Conservation (phyloP, 1,284 basidiomycete species). For the Ceratobasidium sp. region DNA sequence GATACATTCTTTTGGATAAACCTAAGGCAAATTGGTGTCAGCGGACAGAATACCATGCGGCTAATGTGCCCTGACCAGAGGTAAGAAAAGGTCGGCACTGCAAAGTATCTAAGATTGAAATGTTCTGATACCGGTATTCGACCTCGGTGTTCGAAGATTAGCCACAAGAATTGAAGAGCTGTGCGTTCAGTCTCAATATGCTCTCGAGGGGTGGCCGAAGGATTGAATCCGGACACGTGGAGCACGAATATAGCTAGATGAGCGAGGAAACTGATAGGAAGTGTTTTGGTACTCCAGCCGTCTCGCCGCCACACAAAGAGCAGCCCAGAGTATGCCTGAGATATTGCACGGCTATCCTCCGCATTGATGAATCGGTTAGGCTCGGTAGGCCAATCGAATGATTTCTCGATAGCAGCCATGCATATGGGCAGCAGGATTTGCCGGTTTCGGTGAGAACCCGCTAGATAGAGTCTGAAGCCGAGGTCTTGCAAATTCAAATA, state of each 20-base stretch:
- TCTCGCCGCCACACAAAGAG: background rate
- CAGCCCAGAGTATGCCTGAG: background rate
- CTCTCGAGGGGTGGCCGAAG: background rate
- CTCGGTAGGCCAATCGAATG: background rate
- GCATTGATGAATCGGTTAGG: background rate
- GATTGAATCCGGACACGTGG: background rate
- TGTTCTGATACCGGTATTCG: background rate
- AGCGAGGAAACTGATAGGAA: background rate
- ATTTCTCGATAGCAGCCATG: background rate
- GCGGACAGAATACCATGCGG: too few relatives aligned
- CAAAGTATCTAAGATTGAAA: background rate
- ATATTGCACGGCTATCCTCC: background rate
- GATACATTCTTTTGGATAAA: background rate
- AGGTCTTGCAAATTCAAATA: conserved; percentile 4
- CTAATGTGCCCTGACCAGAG: background rate
- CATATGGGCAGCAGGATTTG: background rate
- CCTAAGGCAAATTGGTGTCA: background rate
- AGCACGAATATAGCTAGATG: background rate
- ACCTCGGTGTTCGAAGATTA: conserved; percentile 8
- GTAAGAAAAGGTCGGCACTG: background rate
- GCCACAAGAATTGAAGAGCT: background rate
- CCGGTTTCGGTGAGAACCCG: background rate
- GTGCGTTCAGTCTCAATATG: background rate
- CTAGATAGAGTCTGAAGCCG: background rate
- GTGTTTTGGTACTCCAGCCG: background rate